A percentile compares a stretch with the other conserved stretches of the same genome.
Evolutionary conservation across 768 basidiomycete species (phyloP).

Genomic region (Psilocybe subaeruginosa): DNA sequence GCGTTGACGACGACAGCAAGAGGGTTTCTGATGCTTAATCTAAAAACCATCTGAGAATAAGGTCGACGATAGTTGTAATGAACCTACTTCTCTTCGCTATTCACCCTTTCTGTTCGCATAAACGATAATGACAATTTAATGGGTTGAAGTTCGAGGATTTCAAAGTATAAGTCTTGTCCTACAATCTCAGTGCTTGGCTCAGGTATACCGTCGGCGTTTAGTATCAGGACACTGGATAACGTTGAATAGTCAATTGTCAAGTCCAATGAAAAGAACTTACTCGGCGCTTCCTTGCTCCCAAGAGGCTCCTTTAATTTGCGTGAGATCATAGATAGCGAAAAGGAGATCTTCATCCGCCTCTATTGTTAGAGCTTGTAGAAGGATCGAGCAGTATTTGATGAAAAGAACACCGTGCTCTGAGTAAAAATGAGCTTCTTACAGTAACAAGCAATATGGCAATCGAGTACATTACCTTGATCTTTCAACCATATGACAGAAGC

Average conservation of each 20-base stretch:
- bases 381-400: constrained; percentile 93
- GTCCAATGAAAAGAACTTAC: constrained; percentile 44
- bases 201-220: constrained; percentile 65
- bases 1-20: constrained; percentile 93
- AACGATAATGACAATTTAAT: constrained; percentile 92
- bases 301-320: constrained; percentile 86
- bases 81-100: constrained; percentile 88
- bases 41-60: constrained; percentile 29
- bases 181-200: constrained; percentile 69
- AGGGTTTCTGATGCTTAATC: constrained; percentile 84
- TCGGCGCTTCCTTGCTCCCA: constrained; percentile 83
- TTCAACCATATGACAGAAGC: constrained; percentile 88
- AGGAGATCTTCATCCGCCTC: constrained; percentile 98
- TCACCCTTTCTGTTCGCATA: constrained; percentile 94
- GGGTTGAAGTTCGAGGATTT: constrained; percentile 92
- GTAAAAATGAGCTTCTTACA: neutral
- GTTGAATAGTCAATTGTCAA: neutral
- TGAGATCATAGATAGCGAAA: constrained; percentile 89
- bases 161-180: constrained; percentile 91
- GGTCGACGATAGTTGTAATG: constrained; percentile 1
- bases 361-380: constrained; percentile 92
- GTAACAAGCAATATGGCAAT: neutral
- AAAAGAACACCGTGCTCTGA: constrained; percentile 98
- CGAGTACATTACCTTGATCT: constrained; percentile 73
- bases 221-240: constrained; percentile 60